A percentile compares a stretch with the other conserved stretches of the same genome.
These are phyloP conservation scores for Hortiboletus campestris DNA, from an alignment of 768 basidiomycete genomes.

Conservation along the genomic window DNA sequence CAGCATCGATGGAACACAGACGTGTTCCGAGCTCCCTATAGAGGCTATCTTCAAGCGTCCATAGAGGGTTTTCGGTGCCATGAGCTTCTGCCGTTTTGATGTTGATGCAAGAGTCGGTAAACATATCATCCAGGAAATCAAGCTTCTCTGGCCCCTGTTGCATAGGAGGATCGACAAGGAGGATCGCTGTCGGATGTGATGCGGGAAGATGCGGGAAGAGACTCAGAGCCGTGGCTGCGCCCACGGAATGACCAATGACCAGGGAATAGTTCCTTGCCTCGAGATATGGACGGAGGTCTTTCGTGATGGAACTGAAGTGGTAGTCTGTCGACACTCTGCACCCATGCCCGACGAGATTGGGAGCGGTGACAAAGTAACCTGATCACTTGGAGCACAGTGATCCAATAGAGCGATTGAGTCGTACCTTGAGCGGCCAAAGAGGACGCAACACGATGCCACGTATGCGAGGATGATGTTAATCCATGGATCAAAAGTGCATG, in stretches of 20 bases:
- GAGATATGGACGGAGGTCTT: conserved; percentile 21
- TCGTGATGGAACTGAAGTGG: conserved; percentile 5
- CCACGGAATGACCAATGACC: conserved; percentile 23
- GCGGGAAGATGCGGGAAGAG: conserved; percentile 12
- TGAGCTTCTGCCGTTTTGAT: background rate
- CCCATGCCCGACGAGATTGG: conserved; percentile 20
- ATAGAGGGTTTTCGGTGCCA: conserved; percentile 10
- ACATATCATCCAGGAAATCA: background rate
- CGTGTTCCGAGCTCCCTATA: conserved; percentile 11
- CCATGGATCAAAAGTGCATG: conserved; percentile 27
- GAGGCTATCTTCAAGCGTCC: conserved; percentile 9
- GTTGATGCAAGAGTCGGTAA: background rate
- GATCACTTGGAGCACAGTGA: background rate
- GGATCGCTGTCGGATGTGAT: conserved; percentile 9
- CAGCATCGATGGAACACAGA: conserved; percentile 6
- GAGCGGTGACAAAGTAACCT: conserved; percentile 26
- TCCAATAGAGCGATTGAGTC: background rate
- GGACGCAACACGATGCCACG: conserved; percentile 18
- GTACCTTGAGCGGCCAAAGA: conserved; percentile 17
- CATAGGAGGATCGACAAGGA: conserved; percentile 22
- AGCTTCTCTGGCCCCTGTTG: background rate
- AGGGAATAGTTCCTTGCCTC: conserved; percentile 7
- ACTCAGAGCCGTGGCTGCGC: background rate
- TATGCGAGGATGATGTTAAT: conserved; percentile 13
- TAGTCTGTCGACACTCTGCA: conserved; percentile 15